A percentile compares a stretch with the other conserved stretches of the same genome.
Conservation (phyloP, 192 early-diverging fungal genomes). For the Podila clonocystis region DNA sequence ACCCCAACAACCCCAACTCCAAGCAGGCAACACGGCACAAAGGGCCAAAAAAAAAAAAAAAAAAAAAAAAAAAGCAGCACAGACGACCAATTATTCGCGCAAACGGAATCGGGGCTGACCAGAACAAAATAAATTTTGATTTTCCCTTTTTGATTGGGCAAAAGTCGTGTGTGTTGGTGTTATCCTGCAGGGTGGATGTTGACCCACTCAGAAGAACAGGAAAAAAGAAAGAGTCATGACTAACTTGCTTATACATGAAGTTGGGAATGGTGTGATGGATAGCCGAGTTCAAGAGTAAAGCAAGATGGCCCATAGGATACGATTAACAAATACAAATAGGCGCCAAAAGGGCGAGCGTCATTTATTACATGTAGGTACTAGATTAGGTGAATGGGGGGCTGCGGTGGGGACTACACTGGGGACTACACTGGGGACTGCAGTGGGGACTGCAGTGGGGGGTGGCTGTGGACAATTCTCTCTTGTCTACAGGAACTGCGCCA, state of each 20-base stretch:
- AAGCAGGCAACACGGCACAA: neutral
- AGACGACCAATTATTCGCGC: too few relatives aligned
- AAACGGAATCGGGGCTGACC: neutral
- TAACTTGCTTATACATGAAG: too few relatives aligned
- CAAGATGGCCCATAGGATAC: too few relatives aligned
- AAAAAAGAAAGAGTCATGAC: too few relatives aligned
- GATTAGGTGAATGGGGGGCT: neutral
- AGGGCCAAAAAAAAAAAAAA: neutral
- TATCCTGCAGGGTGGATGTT: constrained; percentile 1
- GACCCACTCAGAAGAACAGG: too few relatives aligned
- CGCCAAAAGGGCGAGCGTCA: neutral
- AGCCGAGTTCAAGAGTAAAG: too few relatives aligned
- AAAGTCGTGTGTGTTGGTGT: neutral
- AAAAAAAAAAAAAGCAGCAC: neutral
- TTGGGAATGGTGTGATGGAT: too few relatives aligned
- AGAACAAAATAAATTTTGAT: neutral
- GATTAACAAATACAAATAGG: too few relatives aligned
- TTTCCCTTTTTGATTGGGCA: neutral
- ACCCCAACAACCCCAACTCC: too few relatives aligned
- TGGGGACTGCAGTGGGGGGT: neutral
- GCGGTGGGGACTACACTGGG: neutral
- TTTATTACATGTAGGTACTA: neutral
- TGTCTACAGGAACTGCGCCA: constrained; percentile 26
- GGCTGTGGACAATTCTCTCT: too few relatives aligned
- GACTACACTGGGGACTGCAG: neutral